Conservation (phyloP, 1,284 basidiomycete species). For the Chiua sp. region DNA sequence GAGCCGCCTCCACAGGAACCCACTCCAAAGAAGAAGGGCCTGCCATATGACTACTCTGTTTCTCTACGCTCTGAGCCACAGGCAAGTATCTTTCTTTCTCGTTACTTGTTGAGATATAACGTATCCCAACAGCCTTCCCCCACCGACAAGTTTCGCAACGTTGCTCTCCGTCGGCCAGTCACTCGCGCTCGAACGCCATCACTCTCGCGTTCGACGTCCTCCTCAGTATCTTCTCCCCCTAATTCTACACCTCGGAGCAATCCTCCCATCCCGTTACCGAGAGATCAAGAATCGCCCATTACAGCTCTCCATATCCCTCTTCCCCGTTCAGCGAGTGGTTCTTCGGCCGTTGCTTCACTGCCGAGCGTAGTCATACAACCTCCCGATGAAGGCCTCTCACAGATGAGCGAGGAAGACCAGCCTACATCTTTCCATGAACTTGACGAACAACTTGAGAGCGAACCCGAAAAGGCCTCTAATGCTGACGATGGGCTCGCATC, state of each 20-base stretch:
- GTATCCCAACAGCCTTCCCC: constrained; percentile 57
- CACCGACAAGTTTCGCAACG: constrained; percentile 68
- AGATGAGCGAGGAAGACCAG: constrained; percentile 18
- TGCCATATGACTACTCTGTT: constrained; percentile 61
- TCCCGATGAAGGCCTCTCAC: constrained; percentile 18
- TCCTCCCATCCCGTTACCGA: constrained; percentile 47
- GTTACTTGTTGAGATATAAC: constrained; percentile 1
- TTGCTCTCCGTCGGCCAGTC: constrained; percentile 59
- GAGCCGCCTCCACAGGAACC: constrained; percentile 44
- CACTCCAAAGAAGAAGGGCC: constrained; percentile 56
- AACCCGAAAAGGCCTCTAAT: constrained; percentile 26
- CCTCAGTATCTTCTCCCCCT: constrained; percentile 61
- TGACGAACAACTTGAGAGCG: constrained; percentile 25
- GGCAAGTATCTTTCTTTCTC: constrained; percentile 43
- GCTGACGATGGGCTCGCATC: constrained; percentile 26
- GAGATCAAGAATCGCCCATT: constrained; percentile 50
- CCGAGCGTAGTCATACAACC: constrained; percentile 33
- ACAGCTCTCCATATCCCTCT: constrained; percentile 55
- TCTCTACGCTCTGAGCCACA: constrained; percentile 69
- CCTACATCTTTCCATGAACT: neutral
- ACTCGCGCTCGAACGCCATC: constrained; percentile 73
- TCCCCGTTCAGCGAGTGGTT: constrained; percentile 59
- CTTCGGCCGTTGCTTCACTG: constrained; percentile 44
- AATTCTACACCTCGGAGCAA: constrained; percentile 69
- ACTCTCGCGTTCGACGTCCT: constrained; percentile 66